A percentile compares a stretch with the other conserved stretches of the same genome.
These are phyloP conservation scores for Pulveroboletus sp. DNA, from an alignment of 768 basidiomycete species.

Conservation along the genomic window DNA sequence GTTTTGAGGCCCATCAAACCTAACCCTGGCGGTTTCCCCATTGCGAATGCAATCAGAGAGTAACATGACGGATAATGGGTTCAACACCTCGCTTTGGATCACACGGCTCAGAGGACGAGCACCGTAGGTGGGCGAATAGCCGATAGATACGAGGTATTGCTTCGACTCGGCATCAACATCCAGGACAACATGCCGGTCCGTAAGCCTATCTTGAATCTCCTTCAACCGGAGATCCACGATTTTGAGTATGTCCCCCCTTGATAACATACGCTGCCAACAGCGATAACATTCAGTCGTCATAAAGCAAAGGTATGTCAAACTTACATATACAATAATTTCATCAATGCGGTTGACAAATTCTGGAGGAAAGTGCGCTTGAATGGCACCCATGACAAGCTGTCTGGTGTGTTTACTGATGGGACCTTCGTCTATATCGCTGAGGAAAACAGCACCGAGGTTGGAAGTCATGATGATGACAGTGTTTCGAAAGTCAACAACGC, in stretches of 20 bases:
- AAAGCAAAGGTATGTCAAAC: slow-evolving; percentile 10
- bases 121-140: slow-evolving; percentile 82
- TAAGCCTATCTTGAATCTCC: slow-evolving; percentile 82
- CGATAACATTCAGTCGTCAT: slow-evolving; percentile 26
- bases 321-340: slow-evolving; percentile 71
- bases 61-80: slow-evolving; percentile 83
- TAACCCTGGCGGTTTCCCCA: slow-evolving; percentile 70
- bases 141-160: slow-evolving; percentile 69
- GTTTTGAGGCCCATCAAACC: slow-evolving; percentile 82
- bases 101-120: slow-evolving; percentile 90
- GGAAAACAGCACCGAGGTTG: slow-evolving; percentile 78
- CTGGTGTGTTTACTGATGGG: slow-evolving; percentile 59
- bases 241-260: slow-evolving; percentile 67
- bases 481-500: slow-evolving; percentile 83
- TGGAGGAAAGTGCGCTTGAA: slow-evolving; percentile 85
- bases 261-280: slow-evolving; percentile 67
- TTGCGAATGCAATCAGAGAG: slow-evolving; percentile 82
- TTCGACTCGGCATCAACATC: slow-evolving; percentile 76
- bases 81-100: slow-evolving; percentile 90
- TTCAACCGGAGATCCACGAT: slow-evolving; percentile 88
- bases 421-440: slow-evolving; percentile 75
- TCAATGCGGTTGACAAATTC: slow-evolving; percentile 93
- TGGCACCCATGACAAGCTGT: slow-evolving; percentile 72
- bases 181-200: slow-evolving; percentile 76
- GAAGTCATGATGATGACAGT: slow-evolving; percentile 95